Evolutionary conservation across 495 filamentous ascomycete genomes (phyloP).

Genomic region (Hamigera avellanea): DNA sequence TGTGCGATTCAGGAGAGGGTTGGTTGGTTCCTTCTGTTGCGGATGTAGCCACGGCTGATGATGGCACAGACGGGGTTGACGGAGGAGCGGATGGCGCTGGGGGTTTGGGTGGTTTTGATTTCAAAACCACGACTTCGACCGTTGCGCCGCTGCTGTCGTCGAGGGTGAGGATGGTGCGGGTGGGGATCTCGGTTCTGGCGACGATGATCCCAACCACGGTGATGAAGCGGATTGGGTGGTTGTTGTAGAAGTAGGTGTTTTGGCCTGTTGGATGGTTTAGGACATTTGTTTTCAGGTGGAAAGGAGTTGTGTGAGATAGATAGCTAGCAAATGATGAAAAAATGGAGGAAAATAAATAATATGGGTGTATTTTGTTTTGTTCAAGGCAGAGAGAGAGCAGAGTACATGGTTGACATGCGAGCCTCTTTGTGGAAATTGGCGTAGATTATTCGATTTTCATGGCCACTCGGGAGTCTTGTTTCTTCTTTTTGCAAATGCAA

Average conservation of each 20-base stretch:
- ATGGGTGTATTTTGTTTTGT: too few relatives aligned
- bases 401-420: too few relatives aligned
- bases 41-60: conserved; percentile 1
- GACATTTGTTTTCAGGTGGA: too few relatives aligned
- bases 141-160: conserved; percentile 80
- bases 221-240: conserved; percentile 86
- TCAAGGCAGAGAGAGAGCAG: too few relatives aligned
- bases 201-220: conserved; percentile 66
- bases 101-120: too few relatives aligned
- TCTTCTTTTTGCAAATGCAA: too few relatives aligned
- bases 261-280: conserved; percentile 41
- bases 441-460: too few relatives aligned
- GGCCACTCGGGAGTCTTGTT: too few relatives aligned
- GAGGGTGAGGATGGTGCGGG: conserved; percentile 52
- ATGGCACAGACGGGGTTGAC: neutral
- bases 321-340: neutral
- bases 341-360: neutral
- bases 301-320: neutral
- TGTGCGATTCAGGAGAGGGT: conserved; percentile 8
- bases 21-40: conserved; percentile 2
- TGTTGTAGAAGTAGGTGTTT: conserved; percentile 64
- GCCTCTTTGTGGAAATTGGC: too few relatives aligned
- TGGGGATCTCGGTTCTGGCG: conserved; percentile 53
- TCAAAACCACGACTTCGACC: conserved; percentile 45
- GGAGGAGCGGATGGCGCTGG: conserved; percentile 2